Evolutionary conservation across 257 asterid genomes (phyloP), one percentile per base, ranked within the genome.

Genomic region (Dorcoceras hygrometricum): DNA sequence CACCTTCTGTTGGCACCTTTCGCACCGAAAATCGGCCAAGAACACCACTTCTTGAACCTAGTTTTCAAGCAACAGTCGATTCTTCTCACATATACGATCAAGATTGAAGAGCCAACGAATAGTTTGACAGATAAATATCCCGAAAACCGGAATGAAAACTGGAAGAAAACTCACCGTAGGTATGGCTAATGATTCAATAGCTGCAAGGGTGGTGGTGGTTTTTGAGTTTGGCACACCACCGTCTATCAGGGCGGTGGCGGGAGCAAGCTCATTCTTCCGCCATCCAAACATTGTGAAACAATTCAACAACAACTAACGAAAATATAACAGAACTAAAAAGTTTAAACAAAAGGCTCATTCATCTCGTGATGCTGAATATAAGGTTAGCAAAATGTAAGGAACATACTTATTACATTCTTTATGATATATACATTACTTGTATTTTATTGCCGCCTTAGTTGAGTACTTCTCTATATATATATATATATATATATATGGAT

Each of bases 41-140:
- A 79, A 75, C 31, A 82, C 81, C 7, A 82, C 78, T 72, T 82
- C 87, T 55, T 82, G 87, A 18, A 82, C 84, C 87, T 82, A 50
- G 2, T n/a, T 62, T 62, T 46, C 22, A 46, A 16, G 54, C 54
- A 6, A 43, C 29, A 18, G 24, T 11, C 46, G 10, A 34, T 34
- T 29, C n/a, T 24, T 23, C 3, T 9, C 7, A 53, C 8, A 20
- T 11, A 26, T 4, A 23, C 5, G 20, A 28, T 5, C 22, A 20
- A 28, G 63, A 29, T n/a, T 6, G 34, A 29, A 29, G 0, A n/a
- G n/a, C n/a, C n/a, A n/a, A n/a, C n/a, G n/a, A 4, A 26, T 39
- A 18, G n/a, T 39, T 39, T 12, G 50, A 39, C 5, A 3, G 12
- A 39, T 34, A 34, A 2, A 3, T n/a, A n/a, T n/a, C 10, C 43